Percentiles rank a stretch among this genome's conserved stretches.
Evolutionary conservation across 1,284 basidiomycete species (phyloP).

Genomic region (Rhodotorula sp.): DNA sequence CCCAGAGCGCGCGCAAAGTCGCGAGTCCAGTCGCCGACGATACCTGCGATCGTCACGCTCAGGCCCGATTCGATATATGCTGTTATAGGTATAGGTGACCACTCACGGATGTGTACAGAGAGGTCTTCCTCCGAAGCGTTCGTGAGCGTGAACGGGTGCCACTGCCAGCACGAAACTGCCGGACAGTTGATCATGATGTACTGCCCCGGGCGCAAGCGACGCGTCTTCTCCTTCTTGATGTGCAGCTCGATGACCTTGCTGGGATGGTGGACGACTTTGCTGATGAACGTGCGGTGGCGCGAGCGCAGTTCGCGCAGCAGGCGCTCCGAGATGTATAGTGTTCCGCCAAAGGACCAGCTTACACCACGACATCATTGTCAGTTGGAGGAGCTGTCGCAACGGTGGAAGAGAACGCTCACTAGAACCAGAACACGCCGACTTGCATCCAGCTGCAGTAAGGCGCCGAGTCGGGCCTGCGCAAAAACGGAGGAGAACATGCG

Average conservation of each 20-base stretch:
- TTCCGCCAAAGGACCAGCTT: constrained; percentile 75
- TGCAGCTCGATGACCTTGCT: constrained; percentile 85
- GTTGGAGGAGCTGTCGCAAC: too few species aligned
- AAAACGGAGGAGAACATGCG: too few species aligned
- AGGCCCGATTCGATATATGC: fast-evolving
- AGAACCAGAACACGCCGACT: constrained; percentile 89
- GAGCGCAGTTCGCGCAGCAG: constrained; percentile 81
- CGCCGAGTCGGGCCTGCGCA: constrained; percentile 68
- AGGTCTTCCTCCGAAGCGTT: constrained; percentile 81
- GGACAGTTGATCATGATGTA: constrained; percentile 81
- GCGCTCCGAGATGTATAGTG: constrained; percentile 79
- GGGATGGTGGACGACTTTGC: constrained; percentile 86
- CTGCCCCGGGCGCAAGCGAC: constrained; percentile 32
- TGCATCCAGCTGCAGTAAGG: constrained; percentile 77
- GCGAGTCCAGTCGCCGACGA: constrained; percentile 80
- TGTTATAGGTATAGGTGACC: too few species aligned
- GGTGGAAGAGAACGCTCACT: constrained; percentile 43
- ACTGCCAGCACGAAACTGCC: constrained; percentile 85
- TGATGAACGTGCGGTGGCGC: constrained; percentile 80
- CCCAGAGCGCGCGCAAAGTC: constrained; percentile 72
- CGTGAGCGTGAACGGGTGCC: constrained; percentile 87
- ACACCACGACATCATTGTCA: too few species aligned
- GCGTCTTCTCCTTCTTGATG: constrained; percentile 79
- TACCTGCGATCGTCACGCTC: constrained; percentile 40
- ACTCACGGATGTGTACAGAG: constrained; percentile 73